These are phyloP conservation scores for Verticillium tricorpus DNA, from an alignment of 2,329 filamentous ascomycete species.

Conservation along the genomic window DNA sequence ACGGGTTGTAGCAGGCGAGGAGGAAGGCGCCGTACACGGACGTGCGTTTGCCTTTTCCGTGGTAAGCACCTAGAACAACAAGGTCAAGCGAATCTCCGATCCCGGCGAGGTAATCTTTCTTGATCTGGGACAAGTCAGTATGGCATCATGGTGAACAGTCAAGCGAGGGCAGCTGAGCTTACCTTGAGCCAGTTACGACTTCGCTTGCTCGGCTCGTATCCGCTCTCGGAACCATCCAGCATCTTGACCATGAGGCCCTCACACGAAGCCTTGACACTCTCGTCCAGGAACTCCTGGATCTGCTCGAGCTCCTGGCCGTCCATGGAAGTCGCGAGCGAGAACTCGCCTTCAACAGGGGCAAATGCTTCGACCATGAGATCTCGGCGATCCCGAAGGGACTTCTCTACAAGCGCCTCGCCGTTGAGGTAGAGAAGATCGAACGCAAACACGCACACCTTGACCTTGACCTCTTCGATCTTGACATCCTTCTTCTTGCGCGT, in stretches of 20 bases:
- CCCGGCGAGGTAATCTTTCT: conserved; percentile 94
- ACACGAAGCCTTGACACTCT: conserved; percentile 91
- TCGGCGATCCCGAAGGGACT: conserved; percentile 77
- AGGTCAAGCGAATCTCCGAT: conserved; percentile 95
- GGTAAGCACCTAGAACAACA: conserved; percentile 91
- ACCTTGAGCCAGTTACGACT: conserved; percentile 98
- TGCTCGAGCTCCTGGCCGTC: conserved; percentile 87
- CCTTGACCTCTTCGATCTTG: conserved; percentile 89
- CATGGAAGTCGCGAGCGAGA: conserved; percentile 82
- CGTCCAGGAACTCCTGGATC: conserved; percentile 88
- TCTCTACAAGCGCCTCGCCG: conserved; percentile 83
- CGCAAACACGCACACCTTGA: conserved; percentile 95
- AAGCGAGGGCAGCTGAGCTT: neutral
- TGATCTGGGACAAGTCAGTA: conserved; percentile 54
- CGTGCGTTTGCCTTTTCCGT: conserved; percentile 91
- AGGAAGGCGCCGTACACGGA: conserved; percentile 95
- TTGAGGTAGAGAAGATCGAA: conserved; percentile 95
- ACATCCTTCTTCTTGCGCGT: conserved; percentile 97
- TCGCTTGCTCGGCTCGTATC: conserved; percentile 93
- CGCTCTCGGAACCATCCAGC: conserved; percentile 87
- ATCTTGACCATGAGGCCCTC: conserved; percentile 99
- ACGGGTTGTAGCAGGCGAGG: conserved; percentile 85
- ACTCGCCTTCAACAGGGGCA: conserved; percentile 77
- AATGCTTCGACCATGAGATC: conserved; percentile 72
- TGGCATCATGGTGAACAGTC: neutral